These are phyloP conservation scores for Fusarium sp. DNA, from an alignment of 2,329 filamentous ascomycete species.

Conservation along the genomic window DNA sequence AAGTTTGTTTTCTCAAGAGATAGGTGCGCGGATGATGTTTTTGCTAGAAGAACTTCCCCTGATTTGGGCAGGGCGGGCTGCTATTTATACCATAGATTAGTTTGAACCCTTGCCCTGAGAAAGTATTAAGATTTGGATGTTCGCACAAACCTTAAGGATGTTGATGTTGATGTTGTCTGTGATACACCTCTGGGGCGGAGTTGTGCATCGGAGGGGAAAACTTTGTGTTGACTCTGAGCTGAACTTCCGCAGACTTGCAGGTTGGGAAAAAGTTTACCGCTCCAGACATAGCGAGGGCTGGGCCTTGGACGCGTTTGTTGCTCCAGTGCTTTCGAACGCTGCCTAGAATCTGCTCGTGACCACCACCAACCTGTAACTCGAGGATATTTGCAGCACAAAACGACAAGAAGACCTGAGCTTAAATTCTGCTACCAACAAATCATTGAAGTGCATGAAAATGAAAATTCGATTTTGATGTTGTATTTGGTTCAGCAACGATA, in stretches of 20 bases:
- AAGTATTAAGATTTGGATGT: not conserved
- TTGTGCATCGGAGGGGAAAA: not conserved
- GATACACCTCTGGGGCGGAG: not conserved
- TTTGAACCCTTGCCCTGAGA: not conserved
- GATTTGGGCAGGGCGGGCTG: not conserved
- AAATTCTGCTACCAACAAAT: too few relatives aligned
- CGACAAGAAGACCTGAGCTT: not conserved
- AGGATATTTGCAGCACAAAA: not conserved
- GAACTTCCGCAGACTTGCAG: not conserved
- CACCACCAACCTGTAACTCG: not conserved
- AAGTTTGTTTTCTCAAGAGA: not conserved
- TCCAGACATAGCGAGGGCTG: constrained; percentile 7
- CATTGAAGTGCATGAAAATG: not conserved
- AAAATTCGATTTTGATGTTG: not conserved
- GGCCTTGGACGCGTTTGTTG: not conserved
- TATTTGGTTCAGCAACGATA: not conserved
- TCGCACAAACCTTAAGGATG: constrained; percentile 24
- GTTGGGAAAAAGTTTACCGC: not conserved
- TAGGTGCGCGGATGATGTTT: not conserved
- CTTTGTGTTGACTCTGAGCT: not conserved
- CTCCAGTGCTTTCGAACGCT: constrained; percentile 2
- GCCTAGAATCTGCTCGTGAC: not conserved
- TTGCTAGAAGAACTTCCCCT: not conserved
- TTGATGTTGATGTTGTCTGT: not conserved
- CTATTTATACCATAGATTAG: not conserved